Conservation (phyloP, 2,329 filamentous ascomycete genomes). For the Diaporthe citrichinensis region DNA sequence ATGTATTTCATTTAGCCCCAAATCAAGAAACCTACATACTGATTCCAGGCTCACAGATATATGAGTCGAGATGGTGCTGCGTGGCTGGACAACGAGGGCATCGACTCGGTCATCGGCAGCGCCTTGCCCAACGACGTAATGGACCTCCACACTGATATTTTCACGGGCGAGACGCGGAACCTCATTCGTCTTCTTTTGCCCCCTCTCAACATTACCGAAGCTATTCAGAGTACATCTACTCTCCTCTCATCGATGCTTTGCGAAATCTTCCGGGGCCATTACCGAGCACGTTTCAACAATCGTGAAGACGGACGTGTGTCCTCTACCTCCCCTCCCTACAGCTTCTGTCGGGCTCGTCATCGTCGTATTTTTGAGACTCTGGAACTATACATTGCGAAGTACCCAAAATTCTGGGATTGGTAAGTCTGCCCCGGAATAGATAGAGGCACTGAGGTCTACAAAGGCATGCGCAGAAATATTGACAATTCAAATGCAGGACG, state of each 20-base stretch:
- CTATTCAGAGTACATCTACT: conserved; percentile 6
- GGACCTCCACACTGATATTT: conserved; percentile 30
- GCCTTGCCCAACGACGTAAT: conserved; percentile 31
- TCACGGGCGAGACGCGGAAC: conserved; percentile 17
- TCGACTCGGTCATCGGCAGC: conserved; percentile 15
- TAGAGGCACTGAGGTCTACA: not conserved
- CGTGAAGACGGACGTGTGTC: not conserved
- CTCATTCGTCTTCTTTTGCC: conserved; percentile 21
- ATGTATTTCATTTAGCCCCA: not conserved
- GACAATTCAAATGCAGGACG: not conserved
- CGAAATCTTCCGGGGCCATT: conserved; percentile 29
- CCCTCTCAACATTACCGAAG: not conserved
- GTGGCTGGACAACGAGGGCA: conserved; percentile 27
- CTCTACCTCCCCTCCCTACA: conserved; percentile 22
- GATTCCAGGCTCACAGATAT: not conserved
- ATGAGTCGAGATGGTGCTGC: conserved; percentile 22
- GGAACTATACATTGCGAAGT: conserved; percentile 7
- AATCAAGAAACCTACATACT: not conserved
- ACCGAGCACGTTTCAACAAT: conserved; percentile 13
- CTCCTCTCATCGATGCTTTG: conserved; percentile 23
- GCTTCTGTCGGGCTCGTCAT: conserved; percentile 33
- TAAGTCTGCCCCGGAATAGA: not conserved
- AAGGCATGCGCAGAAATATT: not conserved
- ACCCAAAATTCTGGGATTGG: conserved; percentile 28
- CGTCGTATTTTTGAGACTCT: conserved; percentile 23